Evolutionary conservation across 2,329 filamentous ascomycete genomes (phyloP).

Genomic region (Cladosporium phlei): DNA sequence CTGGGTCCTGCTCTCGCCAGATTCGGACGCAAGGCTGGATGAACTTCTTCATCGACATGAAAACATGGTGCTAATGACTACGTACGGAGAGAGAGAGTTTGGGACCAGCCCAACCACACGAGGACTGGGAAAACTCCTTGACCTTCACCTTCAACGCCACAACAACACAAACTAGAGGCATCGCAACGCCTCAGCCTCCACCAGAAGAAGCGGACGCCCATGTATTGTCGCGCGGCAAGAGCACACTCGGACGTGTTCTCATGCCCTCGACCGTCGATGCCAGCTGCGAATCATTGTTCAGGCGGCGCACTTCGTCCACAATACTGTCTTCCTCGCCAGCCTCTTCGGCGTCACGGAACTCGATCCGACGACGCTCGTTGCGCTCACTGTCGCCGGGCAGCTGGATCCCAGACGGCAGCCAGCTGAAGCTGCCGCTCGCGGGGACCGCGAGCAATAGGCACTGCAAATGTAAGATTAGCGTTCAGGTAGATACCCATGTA

Average conservation of each 20-base stretch:
- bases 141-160: neutral
- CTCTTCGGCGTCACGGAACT: conserved; percentile 24
- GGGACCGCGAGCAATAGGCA: conserved; percentile 19
- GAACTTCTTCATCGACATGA: neutral
- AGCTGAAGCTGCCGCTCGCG: conserved; percentile 24
- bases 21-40: conserved; percentile 51
- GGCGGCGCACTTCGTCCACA: conserved; percentile 22
- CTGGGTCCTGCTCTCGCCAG: conserved; percentile 80
- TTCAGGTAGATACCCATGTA: conserved; percentile 9
- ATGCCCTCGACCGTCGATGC: conserved; percentile 26
- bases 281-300: conserved; percentile 30
- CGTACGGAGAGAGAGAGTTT: neutral
- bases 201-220: conserved; percentile 4
- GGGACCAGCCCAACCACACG: neutral
- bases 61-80: neutral
- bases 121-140: too few species aligned
- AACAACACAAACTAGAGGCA: neutral
- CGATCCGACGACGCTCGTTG: conserved; percentile 19
- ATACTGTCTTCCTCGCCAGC: conserved; percentile 26
- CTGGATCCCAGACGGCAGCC: conserved; percentile 26
- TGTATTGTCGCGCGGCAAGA: conserved; percentile 7
- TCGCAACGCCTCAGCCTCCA: neutral
- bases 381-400: conserved; percentile 22
- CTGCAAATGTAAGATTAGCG: neutral
- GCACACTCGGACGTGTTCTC: conserved; percentile 14